phyloP scores from a whole-genome alignment of 2,329 filamentous ascomycete species.

The Exophiala sideris region DNA sequence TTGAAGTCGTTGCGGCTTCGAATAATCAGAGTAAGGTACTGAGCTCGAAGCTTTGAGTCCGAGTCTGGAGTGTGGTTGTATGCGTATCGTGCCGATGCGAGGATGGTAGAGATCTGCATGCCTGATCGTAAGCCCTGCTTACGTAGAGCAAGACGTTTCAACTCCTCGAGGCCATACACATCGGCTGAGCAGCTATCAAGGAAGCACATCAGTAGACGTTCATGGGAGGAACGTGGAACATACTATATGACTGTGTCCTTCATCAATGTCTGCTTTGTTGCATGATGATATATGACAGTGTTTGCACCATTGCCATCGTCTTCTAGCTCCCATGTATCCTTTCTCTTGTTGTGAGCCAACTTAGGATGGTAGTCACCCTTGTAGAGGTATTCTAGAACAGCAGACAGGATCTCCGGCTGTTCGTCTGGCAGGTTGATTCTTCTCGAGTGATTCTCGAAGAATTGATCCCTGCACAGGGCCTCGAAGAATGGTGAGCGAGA shows the following conservation, averaged over 20 bases:
- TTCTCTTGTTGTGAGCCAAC: conserved; percentile 75
- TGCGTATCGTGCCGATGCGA: conserved; percentile 82
- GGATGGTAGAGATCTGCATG: conserved; percentile 79
- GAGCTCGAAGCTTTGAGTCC: conserved; percentile 85
- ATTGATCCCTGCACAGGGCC: conserved; percentile 60
- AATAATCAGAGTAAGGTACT: conserved; percentile 91
- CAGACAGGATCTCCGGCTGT: conserved; percentile 86
- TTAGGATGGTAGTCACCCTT: conserved; percentile 91
- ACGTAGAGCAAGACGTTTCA: conserved; percentile 78
- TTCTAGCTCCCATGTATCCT: conserved; percentile 79
- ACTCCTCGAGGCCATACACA: conserved; percentile 75
- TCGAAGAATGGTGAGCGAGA: conserved; percentile 76
- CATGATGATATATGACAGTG: conserved; percentile 66
- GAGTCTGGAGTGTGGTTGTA: conserved; percentile 85
- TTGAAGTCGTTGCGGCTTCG: conserved; percentile 85
- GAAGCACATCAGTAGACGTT: conserved; percentile 19
- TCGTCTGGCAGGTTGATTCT: conserved; percentile 79
- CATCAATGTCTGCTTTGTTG: conserved; percentile 64
- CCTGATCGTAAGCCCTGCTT: conserved; percentile 88
- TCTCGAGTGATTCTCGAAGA: conserved; percentile 60
- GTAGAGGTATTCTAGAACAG: conserved; percentile 85
- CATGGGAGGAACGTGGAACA: conserved; percentile 22
- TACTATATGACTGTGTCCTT: conserved; percentile 87
- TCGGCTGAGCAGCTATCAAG: conserved; percentile 68
- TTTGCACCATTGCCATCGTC: conserved; percentile 48